phyloP scores from a whole-genome alignment of 208 protist species.

The Trypanosomatidae sp. region DNA sequence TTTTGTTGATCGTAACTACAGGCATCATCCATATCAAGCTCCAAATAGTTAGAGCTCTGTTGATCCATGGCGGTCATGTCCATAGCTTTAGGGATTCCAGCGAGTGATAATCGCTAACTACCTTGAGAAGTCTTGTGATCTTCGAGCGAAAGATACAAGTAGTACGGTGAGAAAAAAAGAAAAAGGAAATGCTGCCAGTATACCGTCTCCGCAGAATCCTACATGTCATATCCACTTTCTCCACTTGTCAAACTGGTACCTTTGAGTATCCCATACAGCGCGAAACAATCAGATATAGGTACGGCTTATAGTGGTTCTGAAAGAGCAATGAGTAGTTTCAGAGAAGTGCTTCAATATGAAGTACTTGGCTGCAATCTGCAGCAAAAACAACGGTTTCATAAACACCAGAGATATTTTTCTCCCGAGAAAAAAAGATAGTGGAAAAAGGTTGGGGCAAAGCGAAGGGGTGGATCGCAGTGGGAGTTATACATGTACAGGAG shows the following conservation, averaged over 20 bases:
- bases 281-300: neutral
- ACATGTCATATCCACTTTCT: neutral
- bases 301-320: neutral
- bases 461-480: too few relatives aligned
- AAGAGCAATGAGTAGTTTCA: neutral
- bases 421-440: too few relatives aligned
- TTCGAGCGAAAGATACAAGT: neutral
- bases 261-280: neutral
- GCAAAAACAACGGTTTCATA: slow-evolving; percentile 32
- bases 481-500: too few relatives aligned
- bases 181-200: neutral
- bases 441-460: too few relatives aligned
- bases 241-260: neutral
- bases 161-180: neutral
- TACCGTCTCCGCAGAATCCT: neutral
- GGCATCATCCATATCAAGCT: slow-evolving; percentile 10
- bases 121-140: neutral
- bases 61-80: neutral
- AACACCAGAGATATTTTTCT: too few relatives aligned
- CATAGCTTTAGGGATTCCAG: neutral
- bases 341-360: slow-evolving; percentile 33
- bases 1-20: slow-evolving; percentile 4
- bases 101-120: neutral
- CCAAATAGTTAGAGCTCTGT: slow-evolving; percentile 6
- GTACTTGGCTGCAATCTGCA: slow-evolving; percentile 81